These are phyloP conservation scores for Fusarium camptoceras DNA, from an alignment of 2,329 filamentous ascomycete genomes.

Conservation along the genomic window DNA sequence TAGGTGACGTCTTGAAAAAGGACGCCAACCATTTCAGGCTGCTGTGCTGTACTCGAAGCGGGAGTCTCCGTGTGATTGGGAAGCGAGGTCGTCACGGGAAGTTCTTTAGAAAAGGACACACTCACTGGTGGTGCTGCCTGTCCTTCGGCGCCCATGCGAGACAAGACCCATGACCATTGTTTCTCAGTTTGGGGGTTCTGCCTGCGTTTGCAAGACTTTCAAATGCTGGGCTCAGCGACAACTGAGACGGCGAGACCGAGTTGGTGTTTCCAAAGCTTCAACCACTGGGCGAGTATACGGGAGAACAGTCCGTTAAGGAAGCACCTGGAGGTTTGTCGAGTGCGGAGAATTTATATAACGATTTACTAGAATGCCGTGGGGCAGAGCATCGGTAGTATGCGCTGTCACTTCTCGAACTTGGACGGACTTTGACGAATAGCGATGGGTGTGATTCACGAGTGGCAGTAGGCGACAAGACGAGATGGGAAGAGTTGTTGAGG, in stretches of 20 bases:
- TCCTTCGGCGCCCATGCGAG: slow-evolving; percentile 49
- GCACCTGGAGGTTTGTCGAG: slow-evolving; percentile 30
- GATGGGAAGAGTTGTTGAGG: background rate
- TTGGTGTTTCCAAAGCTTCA: slow-evolving; percentile 8
- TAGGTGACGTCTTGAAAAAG: slow-evolving; percentile 22
- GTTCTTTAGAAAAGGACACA: slow-evolving; percentile 26
- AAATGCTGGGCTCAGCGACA: background rate
- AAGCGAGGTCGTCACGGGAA: slow-evolving; percentile 4
- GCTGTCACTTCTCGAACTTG: slow-evolving; percentile 16
- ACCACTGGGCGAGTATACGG: background rate
- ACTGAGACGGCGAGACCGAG: background rate
- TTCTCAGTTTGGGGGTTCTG: slow-evolving; percentile 15
- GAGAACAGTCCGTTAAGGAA: slow-evolving; percentile 5
- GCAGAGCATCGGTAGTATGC: slow-evolving; percentile 2
- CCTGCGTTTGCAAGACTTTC: slow-evolving; percentile 16
- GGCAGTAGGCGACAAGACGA: background rate
- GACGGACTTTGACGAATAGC: slow-evolving; percentile 17
- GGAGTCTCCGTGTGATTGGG: slow-evolving; percentile 5
- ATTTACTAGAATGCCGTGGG: slow-evolving; percentile 24
- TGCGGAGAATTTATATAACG: slow-evolving; percentile 24
- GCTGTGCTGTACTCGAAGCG: background rate
- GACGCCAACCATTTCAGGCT: slow-evolving; percentile 11
- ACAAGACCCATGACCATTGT: slow-evolving; percentile 52
- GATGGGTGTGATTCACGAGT: slow-evolving; percentile 14
- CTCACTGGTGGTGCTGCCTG: slow-evolving; percentile 46